These are phyloP conservation scores for Pholiota molesta DNA, from an alignment of 768 basidiomycete genomes.

Conservation along the genomic window DNA sequence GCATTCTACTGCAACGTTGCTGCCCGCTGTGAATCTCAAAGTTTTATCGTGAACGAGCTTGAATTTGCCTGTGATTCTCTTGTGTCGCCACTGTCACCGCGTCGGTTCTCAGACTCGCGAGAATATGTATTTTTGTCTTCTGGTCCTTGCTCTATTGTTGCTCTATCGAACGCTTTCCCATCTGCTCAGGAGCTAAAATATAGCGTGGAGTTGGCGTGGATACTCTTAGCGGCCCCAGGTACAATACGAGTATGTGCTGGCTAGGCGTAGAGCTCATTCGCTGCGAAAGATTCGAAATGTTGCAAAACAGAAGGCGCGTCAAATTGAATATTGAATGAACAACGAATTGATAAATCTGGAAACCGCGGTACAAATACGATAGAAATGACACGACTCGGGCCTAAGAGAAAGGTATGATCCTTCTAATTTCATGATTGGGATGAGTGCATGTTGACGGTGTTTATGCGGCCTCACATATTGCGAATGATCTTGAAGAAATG, in stretches of 20 bases:
- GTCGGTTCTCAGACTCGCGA: not conserved
- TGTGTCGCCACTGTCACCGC: no score
- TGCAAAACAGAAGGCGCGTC: no score
- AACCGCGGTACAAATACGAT: not conserved
- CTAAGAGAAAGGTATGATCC: not conserved
- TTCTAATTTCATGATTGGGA: not conserved
- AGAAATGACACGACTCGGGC: not conserved
- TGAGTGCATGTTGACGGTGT: not conserved
- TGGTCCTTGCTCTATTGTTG: not conserved
- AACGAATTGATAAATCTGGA: not conserved
- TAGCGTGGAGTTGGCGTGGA: no score
- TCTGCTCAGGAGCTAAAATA: not conserved
- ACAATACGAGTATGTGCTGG: no score
- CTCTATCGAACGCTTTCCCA: not conserved
- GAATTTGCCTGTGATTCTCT: slow-evolving; percentile 2
- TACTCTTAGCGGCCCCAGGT: not conserved
- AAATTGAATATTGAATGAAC: not conserved
- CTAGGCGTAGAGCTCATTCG: no score
- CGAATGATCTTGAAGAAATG: not conserved
- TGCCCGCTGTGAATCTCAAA: no score
- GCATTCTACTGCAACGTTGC: not conserved
- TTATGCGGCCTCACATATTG: not conserved
- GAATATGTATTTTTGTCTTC: not conserved
- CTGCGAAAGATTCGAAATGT: no score
- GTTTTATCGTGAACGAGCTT: not conserved